These are phyloP conservation scores for Orbilia oligospora DNA, from an alignment of 2,329 filamentous ascomycete genomes.

Conservation along the genomic window DNA sequence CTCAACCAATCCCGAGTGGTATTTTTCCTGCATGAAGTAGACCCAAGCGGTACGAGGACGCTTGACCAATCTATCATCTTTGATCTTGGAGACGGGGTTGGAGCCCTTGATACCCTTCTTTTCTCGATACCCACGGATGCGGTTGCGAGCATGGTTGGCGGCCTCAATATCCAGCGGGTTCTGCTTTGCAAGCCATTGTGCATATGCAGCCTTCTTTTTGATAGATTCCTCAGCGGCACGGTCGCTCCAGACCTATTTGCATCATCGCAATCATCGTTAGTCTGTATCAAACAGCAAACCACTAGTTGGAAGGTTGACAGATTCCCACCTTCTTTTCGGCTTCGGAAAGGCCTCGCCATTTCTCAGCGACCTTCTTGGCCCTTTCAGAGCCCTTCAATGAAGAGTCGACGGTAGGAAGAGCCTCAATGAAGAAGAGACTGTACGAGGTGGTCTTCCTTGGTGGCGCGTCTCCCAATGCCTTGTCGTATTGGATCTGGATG, in stretches of 20 bases:
- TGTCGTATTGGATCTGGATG: constrained; percentile 22
- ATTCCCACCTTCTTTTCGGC: constrained; percentile 43
- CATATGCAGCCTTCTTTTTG: constrained; percentile 40
- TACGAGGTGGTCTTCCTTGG: constrained; percentile 8
- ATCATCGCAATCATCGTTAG: neutral
- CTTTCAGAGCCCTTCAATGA: too few relatives aligned
- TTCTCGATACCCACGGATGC: constrained; percentile 6
- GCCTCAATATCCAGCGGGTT: constrained; percentile 40
- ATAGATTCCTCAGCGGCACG: constrained; percentile 25
- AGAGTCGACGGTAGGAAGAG: neutral
- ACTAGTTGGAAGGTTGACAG: neutral
- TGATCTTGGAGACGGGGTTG: constrained; percentile 9
- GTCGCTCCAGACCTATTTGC: constrained; percentile 27
- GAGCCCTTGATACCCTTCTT: constrained; percentile 7
- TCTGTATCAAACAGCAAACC: too few relatives aligned
- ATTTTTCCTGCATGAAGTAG: constrained; percentile 32
- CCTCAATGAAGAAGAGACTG: constrained; percentile 36
- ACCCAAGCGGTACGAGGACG: constrained; percentile 24
- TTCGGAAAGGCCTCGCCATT: constrained; percentile 27
- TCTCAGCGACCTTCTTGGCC: too few relatives aligned
- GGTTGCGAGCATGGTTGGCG: constrained; percentile 41
- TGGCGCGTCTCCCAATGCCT: constrained; percentile 36
- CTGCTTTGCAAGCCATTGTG: constrained; percentile 40
- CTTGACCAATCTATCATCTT: constrained; percentile 37
- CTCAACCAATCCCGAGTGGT: constrained; percentile 4